Evolutionary conservation across 495 filamentous ascomycete species (phyloP).

Genomic region (Penicillium mononematosum): DNA sequence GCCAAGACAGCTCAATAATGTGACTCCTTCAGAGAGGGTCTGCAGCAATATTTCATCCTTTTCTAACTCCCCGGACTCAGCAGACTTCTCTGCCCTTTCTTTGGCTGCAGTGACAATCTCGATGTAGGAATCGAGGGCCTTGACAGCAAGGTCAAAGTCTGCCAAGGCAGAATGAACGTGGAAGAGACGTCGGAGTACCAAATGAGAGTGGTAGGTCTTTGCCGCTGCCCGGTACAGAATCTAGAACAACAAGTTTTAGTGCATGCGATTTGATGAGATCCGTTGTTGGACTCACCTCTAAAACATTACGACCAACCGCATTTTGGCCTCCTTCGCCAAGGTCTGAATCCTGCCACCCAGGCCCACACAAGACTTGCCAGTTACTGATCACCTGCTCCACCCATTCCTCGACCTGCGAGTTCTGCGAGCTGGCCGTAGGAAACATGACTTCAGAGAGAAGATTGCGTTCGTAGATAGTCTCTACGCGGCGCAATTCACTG

Average conservation of each 20-base stretch:
- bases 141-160: conserved; percentile 83
- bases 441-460: conserved; percentile 75
- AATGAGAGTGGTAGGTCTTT: conserved; percentile 90
- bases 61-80: conserved; percentile 74
- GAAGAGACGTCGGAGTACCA: conserved; percentile 83
- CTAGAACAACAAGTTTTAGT: conserved; percentile 32
- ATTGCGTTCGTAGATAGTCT: conserved; percentile 68
- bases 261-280: conserved; percentile 2
- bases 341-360: conserved; percentile 71
- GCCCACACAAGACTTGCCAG: conserved; percentile 76
- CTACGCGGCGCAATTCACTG: conserved; percentile 70
- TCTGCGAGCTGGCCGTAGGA: conserved; percentile 73
- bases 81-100: conserved; percentile 73
- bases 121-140: conserved; percentile 84
- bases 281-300: conserved; percentile 56
- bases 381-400: conserved; percentile 76
- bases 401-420: conserved; percentile 76
- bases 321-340: conserved; percentile 76
- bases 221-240: conserved; percentile 83
- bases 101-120: conserved; percentile 80
- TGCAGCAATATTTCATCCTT: conserved; percentile 69
- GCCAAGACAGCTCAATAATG: conserved; percentile 78
- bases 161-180: conserved; percentile 80
- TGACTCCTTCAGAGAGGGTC: conserved; percentile 74
- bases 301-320: conserved; percentile 64